Evolutionary conservation across 116 monocot species (phyloP).

Genomic region (Posidonia oceanica): DNA sequence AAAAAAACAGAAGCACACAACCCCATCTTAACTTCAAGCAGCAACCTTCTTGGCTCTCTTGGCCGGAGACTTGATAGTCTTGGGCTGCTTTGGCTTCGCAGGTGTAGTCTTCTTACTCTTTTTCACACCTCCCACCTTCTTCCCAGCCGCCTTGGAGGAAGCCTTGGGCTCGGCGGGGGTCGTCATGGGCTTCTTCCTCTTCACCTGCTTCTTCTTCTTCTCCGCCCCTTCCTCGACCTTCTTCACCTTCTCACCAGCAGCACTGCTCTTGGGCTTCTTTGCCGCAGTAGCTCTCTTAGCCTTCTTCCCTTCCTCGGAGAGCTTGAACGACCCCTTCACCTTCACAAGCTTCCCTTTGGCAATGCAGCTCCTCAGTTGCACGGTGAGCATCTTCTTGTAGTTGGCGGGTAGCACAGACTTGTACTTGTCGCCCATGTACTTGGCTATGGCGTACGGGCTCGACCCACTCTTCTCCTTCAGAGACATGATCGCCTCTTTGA

Average conservation of each 20-base stretch:
- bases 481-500: conserved; percentile 50
- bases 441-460: conserved; percentile 63
- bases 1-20: no score
- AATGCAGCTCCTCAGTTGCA: conserved; percentile 40
- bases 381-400: conserved; percentile 46
- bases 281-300: not conserved
- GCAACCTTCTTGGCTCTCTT: no score
- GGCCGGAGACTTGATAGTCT: no score
- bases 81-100: no score
- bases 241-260: not conserved
- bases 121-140: no score
- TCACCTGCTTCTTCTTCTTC: conserved; percentile 7
- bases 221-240: not conserved
- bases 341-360: conserved; percentile 62
- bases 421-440: conserved; percentile 62
- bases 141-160: no score
- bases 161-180: conserved; percentile 17
- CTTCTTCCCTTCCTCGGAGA: conserved; percentile 32
- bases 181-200: conserved; percentile 13
- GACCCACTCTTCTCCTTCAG: conserved; percentile 54
- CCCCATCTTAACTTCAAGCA: no score
- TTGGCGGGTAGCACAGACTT: conserved; percentile 35
- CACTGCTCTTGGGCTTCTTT: conserved; percentile 6
- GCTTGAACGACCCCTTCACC: conserved; percentile 69
- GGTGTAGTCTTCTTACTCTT: no score